Base-by-base conservation (phyloP, 306 rosid species). In the Cicer judaicum region DNA sequence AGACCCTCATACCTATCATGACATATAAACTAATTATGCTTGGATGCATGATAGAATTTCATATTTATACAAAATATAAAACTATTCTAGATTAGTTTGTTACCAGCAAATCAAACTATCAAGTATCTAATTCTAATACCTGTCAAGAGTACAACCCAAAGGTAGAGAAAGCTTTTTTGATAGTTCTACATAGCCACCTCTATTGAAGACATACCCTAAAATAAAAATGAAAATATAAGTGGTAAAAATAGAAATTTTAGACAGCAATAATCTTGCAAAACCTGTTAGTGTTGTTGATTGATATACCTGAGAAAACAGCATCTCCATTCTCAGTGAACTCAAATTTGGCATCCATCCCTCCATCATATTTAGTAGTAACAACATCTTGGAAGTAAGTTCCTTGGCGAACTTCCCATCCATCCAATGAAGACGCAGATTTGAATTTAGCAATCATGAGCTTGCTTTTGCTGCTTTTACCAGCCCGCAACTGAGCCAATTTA, bases 401-500 rank as follows among this genome's bases (percentile, higher is more conserved):
- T 74, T 86, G 87, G 70, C 81, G 87, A 83, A 89, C 88, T 81
- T 88, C 89, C 97, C 98, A 94, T 68, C 98, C 96, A 48, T 81
- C n/a, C 14, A 94, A 70, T 2, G 97, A 88, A 68, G 89, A 90
- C 8, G 55, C 71, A 66, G 92, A 73, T 76, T 88, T 94, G 85
- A 94, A 91, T 86, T 94, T 94, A 50, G 89, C 81, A 56, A 94
- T 82, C 34, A 81, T 49, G 81, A 94, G 89, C 88, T 94, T 94
- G 85, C 96, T 91, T 84, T 94, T 91, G 74, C 97, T 94, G 85
- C 98, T 94, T 81, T 87, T 94, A 10, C 97, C 98, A 38, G 98
- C 98, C 62, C 98, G 86, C 49, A 90, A 68, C 68, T 94, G 98
- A 0, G 97, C 98, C 70, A 94, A 80, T 86, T 90, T 71, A 78